A percentile compares a stretch with the other conserved stretches of the same genome.
phyloP scores from a whole-genome alignment of 768 basidiomycete genomes.

The Dictyophora rubrovolvata region DNA sequence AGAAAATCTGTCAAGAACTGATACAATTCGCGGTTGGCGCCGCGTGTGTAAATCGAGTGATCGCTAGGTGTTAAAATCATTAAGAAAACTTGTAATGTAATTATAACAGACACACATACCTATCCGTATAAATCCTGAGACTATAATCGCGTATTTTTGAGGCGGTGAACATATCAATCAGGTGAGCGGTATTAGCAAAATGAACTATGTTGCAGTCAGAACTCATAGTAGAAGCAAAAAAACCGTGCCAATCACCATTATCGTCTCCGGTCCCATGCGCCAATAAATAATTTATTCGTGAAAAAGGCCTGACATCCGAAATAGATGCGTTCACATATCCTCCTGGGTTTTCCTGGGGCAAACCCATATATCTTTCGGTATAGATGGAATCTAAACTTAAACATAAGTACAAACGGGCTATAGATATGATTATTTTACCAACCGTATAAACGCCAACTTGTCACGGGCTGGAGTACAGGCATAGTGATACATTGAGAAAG shows the following conservation, averaged over 20 bases:
- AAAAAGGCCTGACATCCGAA: constrained; percentile 80
- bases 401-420: background rate
- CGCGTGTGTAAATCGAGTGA: constrained; percentile 63
- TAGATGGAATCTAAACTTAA: constrained; percentile 72
- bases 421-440: constrained; percentile 14
- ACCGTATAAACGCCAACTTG: constrained; percentile 79
- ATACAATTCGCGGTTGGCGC: constrained; percentile 76
- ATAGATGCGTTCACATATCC: constrained; percentile 92
- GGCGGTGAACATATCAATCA: constrained; percentile 88
- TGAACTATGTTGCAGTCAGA: constrained; percentile 43
- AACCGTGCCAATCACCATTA: constrained; percentile 34
- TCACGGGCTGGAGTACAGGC: constrained; percentile 53
- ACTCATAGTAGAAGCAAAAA: background rate
- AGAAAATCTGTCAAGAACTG: constrained; percentile 81
- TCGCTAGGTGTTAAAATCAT: constrained; percentile 40
- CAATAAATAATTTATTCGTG: constrained; percentile 67
- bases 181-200: constrained; percentile 79
- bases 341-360: constrained; percentile 62
- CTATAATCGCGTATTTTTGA: constrained; percentile 62
- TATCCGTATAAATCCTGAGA: constrained; percentile 97
- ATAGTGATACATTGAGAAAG: background rate
- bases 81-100: constrained; percentile 4
- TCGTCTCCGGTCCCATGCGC: constrained; percentile 95
- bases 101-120: constrained; percentile 36
- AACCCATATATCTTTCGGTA: constrained; percentile 94